Conservation (phyloP, 2,329 filamentous ascomycete species). For the Pezicula carpinea region DNA sequence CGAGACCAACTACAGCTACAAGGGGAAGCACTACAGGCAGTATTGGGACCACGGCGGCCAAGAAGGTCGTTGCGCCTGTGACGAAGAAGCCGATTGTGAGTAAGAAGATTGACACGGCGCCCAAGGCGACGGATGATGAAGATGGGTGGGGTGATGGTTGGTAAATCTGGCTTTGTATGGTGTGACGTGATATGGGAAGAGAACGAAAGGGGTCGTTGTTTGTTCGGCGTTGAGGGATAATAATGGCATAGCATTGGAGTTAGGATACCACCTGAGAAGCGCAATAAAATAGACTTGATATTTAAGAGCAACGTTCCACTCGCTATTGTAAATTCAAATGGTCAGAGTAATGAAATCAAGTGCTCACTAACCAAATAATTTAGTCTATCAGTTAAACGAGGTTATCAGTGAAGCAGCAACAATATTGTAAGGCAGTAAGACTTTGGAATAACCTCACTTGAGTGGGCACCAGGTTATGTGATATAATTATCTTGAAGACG, state of each 20-base stretch:
- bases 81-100: slow-evolving; percentile 36
- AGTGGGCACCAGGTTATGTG: neutral
- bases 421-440: no score
- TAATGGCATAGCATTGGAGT: neutral
- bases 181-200: neutral
- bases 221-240: neutral
- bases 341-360: no score
- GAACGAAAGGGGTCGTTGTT: neutral
- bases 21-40: slow-evolving; percentile 33
- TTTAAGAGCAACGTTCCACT: no score
- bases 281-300: no score
- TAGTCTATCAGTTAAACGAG: no score
- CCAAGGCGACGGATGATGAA: slow-evolving; percentile 51
- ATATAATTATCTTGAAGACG: no score
- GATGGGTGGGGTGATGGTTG: slow-evolving; percentile 65
- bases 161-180: slow-evolving; percentile 30
- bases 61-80: slow-evolving; percentile 23
- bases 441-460: no score
- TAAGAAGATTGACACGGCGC: slow-evolving; percentile 68
- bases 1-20: slow-evolving; percentile 28
- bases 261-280: neutral
- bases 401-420: neutral
- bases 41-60: slow-evolving; percentile 21
- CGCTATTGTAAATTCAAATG: no score
- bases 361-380: neutral